Evolutionary conservation across 345 rosid genomes (phyloP).

Genomic region (Murraya paniculata): DNA sequence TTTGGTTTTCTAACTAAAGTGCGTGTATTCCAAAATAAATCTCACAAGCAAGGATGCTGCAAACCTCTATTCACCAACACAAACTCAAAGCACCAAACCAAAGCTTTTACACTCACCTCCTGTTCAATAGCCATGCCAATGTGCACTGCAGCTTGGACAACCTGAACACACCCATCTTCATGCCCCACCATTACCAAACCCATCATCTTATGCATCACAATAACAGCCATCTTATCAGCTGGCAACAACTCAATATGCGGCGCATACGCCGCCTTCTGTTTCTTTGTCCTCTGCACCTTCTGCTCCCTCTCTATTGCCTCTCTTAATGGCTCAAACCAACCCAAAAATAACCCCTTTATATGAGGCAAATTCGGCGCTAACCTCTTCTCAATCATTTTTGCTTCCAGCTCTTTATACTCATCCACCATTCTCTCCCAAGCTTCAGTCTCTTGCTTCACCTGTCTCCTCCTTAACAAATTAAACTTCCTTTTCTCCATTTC

Average conservation of each 20-base stretch:
- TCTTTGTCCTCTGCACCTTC: conserved; percentile 56
- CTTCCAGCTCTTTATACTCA: conserved; percentile 71
- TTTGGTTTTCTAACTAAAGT: not conserved
- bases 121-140: conserved; percentile 88
- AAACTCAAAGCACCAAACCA: not conserved
- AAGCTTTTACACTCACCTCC: conserved; percentile 49
- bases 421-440: conserved; percentile 84
- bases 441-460: conserved; percentile 84
- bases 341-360: conserved; percentile 75
- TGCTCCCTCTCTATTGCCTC: conserved; percentile 78
- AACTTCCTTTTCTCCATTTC: conserved; percentile 62
- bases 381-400: conserved; percentile 74
- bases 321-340: conserved; percentile 88
- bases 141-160: conserved; percentile 84
- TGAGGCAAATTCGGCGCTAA: conserved; percentile 82
- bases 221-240: conserved; percentile 89
- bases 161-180: conserved; percentile 66
- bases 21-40: not conserved
- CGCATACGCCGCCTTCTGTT: conserved; percentile 69
- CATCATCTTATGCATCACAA: conserved; percentile 97
- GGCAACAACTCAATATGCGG: conserved; percentile 77
- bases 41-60: not conserved
- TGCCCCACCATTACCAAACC: conserved; percentile 64
- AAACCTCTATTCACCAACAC: not conserved
- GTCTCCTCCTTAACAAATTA: conserved; percentile 66